Evolutionary conservation across 2,329 filamentous ascomycete species (phyloP).

Genomic region (Pseudocercospora pini-densiflorae): DNA sequence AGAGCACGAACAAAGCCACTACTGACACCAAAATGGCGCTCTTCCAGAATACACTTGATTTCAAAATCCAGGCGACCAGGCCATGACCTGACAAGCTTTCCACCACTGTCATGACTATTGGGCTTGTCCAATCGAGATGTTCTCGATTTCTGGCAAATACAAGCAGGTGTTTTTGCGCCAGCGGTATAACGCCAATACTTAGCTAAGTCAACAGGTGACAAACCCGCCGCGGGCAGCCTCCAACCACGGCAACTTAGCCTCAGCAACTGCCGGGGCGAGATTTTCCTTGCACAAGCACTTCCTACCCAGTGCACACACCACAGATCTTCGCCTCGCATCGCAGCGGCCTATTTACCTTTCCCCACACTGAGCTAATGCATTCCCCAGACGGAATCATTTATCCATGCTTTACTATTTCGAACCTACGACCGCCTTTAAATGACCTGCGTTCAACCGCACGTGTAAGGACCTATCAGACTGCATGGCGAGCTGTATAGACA

Average conservation of each 20-base stretch:
- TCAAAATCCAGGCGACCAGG: not conserved
- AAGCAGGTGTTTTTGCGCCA: not conserved
- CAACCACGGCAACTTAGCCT: not conserved
- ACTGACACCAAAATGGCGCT: not conserved
- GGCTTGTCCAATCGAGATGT: not conserved
- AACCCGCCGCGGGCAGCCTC: not conserved
- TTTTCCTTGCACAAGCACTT: not conserved
- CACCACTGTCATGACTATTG: not conserved
- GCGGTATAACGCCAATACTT: not conserved
- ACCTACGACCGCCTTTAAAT: not conserved
- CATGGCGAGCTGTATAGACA: not conserved
- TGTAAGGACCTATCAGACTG: not conserved
- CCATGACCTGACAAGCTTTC: not conserved
- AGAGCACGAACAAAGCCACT: not conserved
- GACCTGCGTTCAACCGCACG: not conserved
- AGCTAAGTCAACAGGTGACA: not conserved
- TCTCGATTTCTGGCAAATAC: not conserved
- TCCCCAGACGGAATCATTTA: constrained; percentile 5
- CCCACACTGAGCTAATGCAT: not conserved
- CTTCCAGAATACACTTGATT: not conserved
- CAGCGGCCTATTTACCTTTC: not conserved
- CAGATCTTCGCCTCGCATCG: not conserved
- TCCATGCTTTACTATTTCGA: not conserved
- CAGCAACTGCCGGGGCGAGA: not conserved
- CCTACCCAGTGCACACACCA: too few species aligned